Conservation (phyloP, 2,329 filamentous ascomycete genomes). For the Trichoderma endophyticum region DNA sequence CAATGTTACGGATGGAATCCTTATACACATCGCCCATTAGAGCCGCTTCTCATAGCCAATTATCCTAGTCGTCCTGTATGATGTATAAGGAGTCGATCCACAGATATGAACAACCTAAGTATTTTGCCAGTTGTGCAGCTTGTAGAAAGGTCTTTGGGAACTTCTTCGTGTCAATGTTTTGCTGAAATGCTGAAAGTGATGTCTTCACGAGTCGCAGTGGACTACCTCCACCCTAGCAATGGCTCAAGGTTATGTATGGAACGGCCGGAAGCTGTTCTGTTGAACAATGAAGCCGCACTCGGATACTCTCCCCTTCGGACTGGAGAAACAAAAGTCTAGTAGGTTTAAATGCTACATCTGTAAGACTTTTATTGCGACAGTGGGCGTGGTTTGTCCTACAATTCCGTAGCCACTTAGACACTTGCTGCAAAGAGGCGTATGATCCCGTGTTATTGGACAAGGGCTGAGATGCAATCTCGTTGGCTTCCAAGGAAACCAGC, state of each 20-base stretch:
- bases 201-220: neutral
- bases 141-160: neutral
- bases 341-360: neutral
- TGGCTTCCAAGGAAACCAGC: neutral
- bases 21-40: neutral
- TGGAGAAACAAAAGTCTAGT: neutral
- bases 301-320: neutral
- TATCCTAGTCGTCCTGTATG: neutral
- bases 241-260: neutral
- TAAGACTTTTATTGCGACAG: neutral
- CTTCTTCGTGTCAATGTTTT: neutral
- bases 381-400: neutral
- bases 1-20: neutral
- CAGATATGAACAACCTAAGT: neutral
- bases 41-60: neutral
- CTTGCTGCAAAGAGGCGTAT: neutral
- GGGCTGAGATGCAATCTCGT: neutral
- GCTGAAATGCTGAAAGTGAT: neutral
- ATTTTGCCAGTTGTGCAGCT: neutral
- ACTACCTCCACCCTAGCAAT: neutral
- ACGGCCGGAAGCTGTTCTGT: neutral
- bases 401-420: neutral
- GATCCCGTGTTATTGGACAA: neutral
- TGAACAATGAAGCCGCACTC: neutral
- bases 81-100: slow-evolving; percentile 1